phyloP scores from a whole-genome alignment of 495 filamentous ascomycete genomes.

The Annulohypoxylon nitens region DNA sequence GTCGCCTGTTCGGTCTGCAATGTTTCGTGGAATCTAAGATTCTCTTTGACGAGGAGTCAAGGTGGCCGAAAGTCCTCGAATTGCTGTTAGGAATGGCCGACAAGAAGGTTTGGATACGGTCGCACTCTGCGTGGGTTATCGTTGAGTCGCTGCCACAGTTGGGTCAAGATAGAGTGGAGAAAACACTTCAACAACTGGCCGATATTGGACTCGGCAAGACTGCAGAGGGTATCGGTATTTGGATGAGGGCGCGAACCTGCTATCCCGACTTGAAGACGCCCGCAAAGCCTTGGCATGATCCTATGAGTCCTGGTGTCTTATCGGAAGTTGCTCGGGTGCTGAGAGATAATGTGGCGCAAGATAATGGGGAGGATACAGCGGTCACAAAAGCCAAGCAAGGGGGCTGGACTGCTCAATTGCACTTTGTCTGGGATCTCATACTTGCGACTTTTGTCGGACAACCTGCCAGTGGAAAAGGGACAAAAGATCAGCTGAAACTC shows the following conservation, averaged over 20 bases:
- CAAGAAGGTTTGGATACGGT: constrained; percentile 86
- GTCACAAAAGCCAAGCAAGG: constrained; percentile 61
- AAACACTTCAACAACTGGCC: constrained; percentile 71
- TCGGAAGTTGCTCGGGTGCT: constrained; percentile 76
- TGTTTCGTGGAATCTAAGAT: constrained; percentile 84
- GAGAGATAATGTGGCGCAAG: constrained; percentile 77
- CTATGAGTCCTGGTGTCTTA: constrained; percentile 74
- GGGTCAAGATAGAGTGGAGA: constrained; percentile 66
- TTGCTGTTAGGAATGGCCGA: constrained; percentile 69
- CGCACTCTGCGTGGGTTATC: constrained; percentile 84
- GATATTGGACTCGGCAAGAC: constrained; percentile 76
- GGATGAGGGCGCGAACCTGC: constrained; percentile 74
- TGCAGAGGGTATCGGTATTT: constrained; percentile 89
- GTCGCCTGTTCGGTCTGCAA: constrained; percentile 86
- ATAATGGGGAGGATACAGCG: constrained; percentile 62
- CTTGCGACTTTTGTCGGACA: constrained; percentile 62
- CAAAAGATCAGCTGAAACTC: constrained; percentile 69
- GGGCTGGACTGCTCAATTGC: constrained; percentile 81
- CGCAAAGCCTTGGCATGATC: constrained; percentile 80
- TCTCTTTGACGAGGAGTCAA: constrained; percentile 68
- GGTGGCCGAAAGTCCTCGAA: constrained; percentile 74
- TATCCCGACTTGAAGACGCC: constrained; percentile 76
- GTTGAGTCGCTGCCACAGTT: constrained; percentile 65
- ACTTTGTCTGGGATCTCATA: constrained; percentile 90
- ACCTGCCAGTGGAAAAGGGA: constrained; percentile 48